Base-by-base conservation (phyloP, 805 yeast species). In the Wickerhamomyces alni region DNA sequence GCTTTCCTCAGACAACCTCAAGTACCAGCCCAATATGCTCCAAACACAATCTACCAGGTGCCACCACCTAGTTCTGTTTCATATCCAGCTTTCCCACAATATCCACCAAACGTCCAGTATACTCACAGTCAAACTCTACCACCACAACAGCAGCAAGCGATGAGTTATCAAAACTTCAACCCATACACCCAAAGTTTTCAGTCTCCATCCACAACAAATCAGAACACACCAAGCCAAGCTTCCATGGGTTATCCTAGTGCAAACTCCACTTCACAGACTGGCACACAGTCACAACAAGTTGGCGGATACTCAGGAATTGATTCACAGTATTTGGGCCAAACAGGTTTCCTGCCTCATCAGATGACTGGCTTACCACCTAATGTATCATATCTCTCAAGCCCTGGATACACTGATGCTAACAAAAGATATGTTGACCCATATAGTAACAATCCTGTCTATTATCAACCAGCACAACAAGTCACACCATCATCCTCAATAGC, bases 401-500 rank as follows among this genome's bases (percentile, higher is more conserved):
- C 25, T 5, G 26, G 19, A n/a, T 25, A 32, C 4, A 17, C 8
- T 21, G 36, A 21, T 12, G 7, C 25, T 5, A 33, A 19, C 16
- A 33, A 31, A 16, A 37, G 40, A 32, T 32, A 11, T 18, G 18
- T 19, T 12, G 27, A 33, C 8, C 24, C 31, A 25, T 16, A 29
- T 8, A 15, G 21, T 7, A 24, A 10, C 10, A 36, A 28, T 5
- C n/a, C 24, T 17, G 10, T 27, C 8, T 27, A 18, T 13, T 25
- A 26, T 15, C 36, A 37, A 25, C 36, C 24, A 21, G 35, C 33
- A 25, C 34, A n/a, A 19, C 31, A 21, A 26, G 13, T 16, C 4
- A 36, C 39, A 25, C 13, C 36, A 35, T n/a, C 25, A 12, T 25
- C 17, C 15, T 22, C 34, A 17, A 16, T 33, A 35, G 9, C 39